Evolutionary conservation across 1,139 yeast genomes (phyloP), one percentile per base, ranked within the genome.

Genomic region (Protomyces lactucae-debilis): DNA sequence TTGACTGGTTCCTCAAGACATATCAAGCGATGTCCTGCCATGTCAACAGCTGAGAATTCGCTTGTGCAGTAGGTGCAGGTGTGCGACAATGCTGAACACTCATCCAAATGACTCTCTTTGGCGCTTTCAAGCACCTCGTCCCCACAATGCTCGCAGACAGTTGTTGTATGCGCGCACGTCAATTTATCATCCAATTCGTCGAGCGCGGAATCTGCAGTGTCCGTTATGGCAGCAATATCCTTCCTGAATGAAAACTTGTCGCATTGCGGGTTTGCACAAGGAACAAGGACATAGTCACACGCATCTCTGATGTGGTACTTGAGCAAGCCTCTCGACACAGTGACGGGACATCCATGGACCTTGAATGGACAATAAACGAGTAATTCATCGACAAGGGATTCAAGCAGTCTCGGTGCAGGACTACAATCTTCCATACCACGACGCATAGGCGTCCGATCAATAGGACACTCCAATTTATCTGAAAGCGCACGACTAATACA

Each of bases 391-490:
- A 59, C 28, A 32, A 59, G 52, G 3, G 36, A 28, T 9, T 23
- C 36, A 12, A 59, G 45, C n/a, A 59, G 21, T 12, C 53, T 25
- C 14, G 57, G 53, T 8, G 43, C 57, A 12, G 57, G 57, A 3
- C 40, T 14, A 16, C 63, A 59, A 18, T 59, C 63, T 40, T 52
- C 35, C 36, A 52, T 48, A 3, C 63, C 63, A 14, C 28, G 23
- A 3, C 56, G 53, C 63, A 59, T 59, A 6, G 57, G 56, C 10
- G 53, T 43, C 8, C 63, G 39, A 35, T 59, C 63, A 8, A 59
- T 51, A n/a, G 63, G 63, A 40, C 63, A 59, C 28, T 52, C 57
- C 14, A 59, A 57, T 28, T 25, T 52, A 21, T 52, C 63, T 9
- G 53, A 32, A 8, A 59, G 53, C 14, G 63, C 56, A 18, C 57